Percentiles rank a stretch among this genome's conserved stretches.
Conservation (phyloP, 305 asterid genomes). For the Lippia alba region DNA sequence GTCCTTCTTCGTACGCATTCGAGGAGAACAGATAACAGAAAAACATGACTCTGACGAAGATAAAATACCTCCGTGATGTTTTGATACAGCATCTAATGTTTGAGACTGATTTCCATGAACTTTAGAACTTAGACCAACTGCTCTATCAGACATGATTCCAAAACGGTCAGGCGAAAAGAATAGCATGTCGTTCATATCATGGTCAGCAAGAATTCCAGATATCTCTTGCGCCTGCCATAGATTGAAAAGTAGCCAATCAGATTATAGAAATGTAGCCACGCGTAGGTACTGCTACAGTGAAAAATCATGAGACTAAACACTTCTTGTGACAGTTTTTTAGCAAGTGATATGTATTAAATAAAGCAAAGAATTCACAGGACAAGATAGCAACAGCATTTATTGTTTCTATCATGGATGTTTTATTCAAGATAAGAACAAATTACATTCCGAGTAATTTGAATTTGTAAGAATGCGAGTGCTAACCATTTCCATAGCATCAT, state of each 20-base stretch:
- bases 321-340: background rate
- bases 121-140: conserved; percentile 48
- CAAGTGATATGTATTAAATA: background rate
- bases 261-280: conserved; percentile 16
- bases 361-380: conserved; percentile 1
- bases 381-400: background rate
- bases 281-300: background rate
- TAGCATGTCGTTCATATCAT: conserved; percentile 51
- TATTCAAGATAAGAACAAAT: background rate
- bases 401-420: background rate
- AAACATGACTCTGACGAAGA: conserved; percentile 59
- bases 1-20: conserved; percentile 56
- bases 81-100: conserved; percentile 55
- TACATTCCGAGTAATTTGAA: no score
- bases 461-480: conserved; percentile 34
- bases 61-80: conserved; percentile 44
- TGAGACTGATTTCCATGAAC: conserved; percentile 49
- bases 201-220: conserved; percentile 68
- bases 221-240: conserved; percentile 57
- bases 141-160: conserved; percentile 53
- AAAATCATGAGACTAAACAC: conserved; percentile 15
- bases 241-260: conserved; percentile 27
- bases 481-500: conserved; percentile 49
- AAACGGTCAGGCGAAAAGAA: conserved; percentile 73
- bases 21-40: conserved; percentile 75